Evolutionary conservation across 805 yeast genomes (phyloP).

Genomic region (Maudiozyma pseudohumilis): DNA sequence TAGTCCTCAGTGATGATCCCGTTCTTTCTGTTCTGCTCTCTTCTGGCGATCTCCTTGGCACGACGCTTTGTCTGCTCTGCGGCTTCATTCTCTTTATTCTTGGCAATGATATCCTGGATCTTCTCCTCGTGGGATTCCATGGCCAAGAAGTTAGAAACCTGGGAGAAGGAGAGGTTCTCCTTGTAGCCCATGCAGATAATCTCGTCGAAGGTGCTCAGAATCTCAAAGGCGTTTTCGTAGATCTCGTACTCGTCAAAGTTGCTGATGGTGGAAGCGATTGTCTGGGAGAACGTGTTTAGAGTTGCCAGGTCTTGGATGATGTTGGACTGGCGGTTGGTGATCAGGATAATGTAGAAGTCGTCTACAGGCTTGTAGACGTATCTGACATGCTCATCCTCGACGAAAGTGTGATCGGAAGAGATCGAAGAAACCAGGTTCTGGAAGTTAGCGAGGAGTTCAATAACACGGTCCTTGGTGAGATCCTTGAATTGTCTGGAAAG

Average conservation of each 20-base stretch:
- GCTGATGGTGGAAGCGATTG: constrained; percentile 65
- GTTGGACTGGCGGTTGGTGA: constrained; percentile 85
- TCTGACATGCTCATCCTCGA: constrained; percentile 84
- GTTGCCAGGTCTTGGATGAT: constrained; percentile 93
- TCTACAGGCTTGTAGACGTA: constrained; percentile 95
- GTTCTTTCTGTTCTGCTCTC: constrained; percentile 39
- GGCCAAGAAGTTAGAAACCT: constrained; percentile 80
- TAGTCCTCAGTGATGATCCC: constrained; percentile 28
- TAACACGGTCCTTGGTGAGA: constrained; percentile 71
- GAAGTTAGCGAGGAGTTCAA: constrained; percentile 75
- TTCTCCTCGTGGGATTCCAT: constrained; percentile 99
- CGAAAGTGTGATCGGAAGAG: constrained; percentile 79
- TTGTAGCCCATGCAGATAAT: constrained; percentile 81
- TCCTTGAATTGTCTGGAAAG: constrained; percentile 88
- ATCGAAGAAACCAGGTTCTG: constrained; percentile 65
- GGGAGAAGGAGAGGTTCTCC: constrained; percentile 73
- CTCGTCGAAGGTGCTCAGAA: constrained; percentile 88
- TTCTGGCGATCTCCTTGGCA: constrained; percentile 82
- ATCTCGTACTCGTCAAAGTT: constrained; percentile 74
- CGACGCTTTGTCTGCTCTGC: constrained; percentile 93
- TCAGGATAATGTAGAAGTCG: constrained; percentile 79
- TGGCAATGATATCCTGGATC: constrained; percentile 94
- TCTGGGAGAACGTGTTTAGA: constrained; percentile 71
- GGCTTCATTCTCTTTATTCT: constrained; percentile 94
- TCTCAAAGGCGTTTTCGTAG: constrained; percentile 75